phyloP scores from a whole-genome alignment of 768 basidiomycete genomes.

The Hericium erinaceus region DNA sequence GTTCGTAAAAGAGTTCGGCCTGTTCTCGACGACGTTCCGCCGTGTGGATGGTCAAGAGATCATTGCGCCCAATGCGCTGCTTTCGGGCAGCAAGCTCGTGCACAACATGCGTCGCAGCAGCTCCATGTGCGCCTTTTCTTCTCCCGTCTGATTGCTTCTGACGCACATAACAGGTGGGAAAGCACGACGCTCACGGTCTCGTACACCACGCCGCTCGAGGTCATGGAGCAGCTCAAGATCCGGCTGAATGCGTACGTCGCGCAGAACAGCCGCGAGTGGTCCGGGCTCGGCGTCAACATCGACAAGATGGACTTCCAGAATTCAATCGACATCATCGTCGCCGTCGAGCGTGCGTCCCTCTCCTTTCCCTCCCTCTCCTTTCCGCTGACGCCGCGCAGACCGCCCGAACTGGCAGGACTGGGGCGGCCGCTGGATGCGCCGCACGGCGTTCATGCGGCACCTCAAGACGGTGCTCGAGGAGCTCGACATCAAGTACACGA shows the following conservation, averaged over 20 bases:
- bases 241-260: conserved; percentile 51
- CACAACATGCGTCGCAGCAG: conserved; percentile 70
- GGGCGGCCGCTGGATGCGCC: conserved; percentile 71
- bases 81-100: conserved; percentile 63
- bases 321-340: conserved; percentile 53
- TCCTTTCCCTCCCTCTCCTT: not conserved
- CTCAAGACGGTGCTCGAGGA: conserved; percentile 66
- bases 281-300: conserved; percentile 51
- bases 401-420: conserved; percentile 83
- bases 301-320: conserved; percentile 78
- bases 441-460: conserved; percentile 68
- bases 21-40: conserved; percentile 71
- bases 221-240: conserved; percentile 55
- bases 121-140: conserved; percentile 47
- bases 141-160: not conserved
- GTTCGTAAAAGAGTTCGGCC: conserved; percentile 67
- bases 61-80: conserved; percentile 66
- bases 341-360: conserved; percentile 57
- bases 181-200: conserved; percentile 55
- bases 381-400: conserved; percentile 29
- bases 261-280: conserved; percentile 68
- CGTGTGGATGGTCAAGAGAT: conserved; percentile 78
- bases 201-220: conserved; percentile 63
- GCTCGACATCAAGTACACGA: conserved; percentile 58
- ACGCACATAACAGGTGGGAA: conserved; percentile 41